Percentiles rank a stretch among this genome's conserved stretches.
phyloP scores from a whole-genome alignment of 2,329 filamentous ascomycete genomes.

The Microascus cirrosus region DNA sequence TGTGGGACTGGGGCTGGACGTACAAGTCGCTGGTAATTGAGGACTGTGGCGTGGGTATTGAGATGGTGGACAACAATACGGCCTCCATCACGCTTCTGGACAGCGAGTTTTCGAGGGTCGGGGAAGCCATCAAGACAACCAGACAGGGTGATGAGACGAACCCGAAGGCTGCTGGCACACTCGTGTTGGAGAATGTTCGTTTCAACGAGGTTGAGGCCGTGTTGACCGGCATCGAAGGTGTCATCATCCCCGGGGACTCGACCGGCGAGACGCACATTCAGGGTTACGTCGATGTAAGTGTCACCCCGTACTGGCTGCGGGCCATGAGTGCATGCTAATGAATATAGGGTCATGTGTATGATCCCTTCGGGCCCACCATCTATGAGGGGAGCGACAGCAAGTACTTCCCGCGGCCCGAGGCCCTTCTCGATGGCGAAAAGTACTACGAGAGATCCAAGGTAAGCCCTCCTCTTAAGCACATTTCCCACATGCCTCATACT shows the following conservation, averaged over 20 bases:
- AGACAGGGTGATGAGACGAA: conserved; percentile 17
- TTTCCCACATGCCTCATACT: neutral
- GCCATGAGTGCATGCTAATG: neutral
- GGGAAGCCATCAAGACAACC: conserved; percentile 57
- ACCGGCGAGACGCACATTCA: conserved; percentile 33
- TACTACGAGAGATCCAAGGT: conserved; percentile 63
- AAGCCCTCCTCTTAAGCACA: neutral
- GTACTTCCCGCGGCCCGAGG: conserved; percentile 34
- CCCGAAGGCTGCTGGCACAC: conserved; percentile 26
- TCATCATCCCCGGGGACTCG: conserved; percentile 44
- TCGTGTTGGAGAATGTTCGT: conserved; percentile 36
- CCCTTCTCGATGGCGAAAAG: conserved; percentile 38
- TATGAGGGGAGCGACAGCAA: conserved; percentile 35
- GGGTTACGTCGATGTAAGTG: conserved; percentile 9
- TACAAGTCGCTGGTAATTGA: conserved; percentile 56
- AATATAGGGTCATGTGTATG: conserved; percentile 55
- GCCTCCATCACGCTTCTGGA: conserved; percentile 69
- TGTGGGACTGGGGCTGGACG: conserved; percentile 70
- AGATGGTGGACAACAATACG: conserved; percentile 54
- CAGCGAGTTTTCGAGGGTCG: conserved; percentile 48
- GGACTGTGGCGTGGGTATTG: conserved; percentile 53
- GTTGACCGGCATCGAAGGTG: conserved; percentile 24
- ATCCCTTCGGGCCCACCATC: conserved; percentile 26
- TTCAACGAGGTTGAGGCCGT: conserved; percentile 22
- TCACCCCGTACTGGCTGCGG: neutral